Percentiles rank a stretch among this genome's conserved stretches.
Conservation (phyloP, 2,329 filamentous ascomycete species). For the Beauveria australis region DNA sequence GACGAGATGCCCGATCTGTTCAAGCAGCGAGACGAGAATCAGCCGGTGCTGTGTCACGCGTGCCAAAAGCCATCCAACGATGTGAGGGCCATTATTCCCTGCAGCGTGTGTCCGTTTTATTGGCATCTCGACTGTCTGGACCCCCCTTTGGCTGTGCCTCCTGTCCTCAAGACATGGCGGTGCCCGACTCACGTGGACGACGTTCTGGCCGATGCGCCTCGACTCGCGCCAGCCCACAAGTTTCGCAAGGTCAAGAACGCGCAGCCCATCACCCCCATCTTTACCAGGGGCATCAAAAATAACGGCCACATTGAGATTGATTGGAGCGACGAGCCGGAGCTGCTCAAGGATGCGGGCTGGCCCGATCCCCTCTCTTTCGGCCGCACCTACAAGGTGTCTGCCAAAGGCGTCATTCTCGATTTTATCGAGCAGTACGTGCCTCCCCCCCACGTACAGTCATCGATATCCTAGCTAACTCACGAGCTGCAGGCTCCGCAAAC, state of each 20-base stretch:
- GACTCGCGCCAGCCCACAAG: conserved; percentile 51
- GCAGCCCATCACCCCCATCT: conserved; percentile 41
- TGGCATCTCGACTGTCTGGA: conserved; percentile 94
- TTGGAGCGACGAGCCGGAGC: conserved; percentile 47
- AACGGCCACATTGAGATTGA: conserved; percentile 67
- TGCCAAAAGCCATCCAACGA: conserved; percentile 60
- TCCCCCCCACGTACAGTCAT: background rate
- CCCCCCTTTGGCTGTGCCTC: conserved; percentile 72
- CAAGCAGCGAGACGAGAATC: conserved; percentile 66
- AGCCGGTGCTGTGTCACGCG: conserved; percentile 65
- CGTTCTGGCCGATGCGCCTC: conserved; percentile 53
- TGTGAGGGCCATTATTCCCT: conserved; percentile 68
- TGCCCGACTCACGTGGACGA: conserved; percentile 84
- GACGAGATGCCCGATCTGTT: conserved; percentile 60
- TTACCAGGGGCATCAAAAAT: conserved; percentile 58
- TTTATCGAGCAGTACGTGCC: conserved; percentile 57
- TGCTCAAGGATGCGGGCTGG: conserved; percentile 48
- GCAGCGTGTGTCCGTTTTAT: conserved; percentile 69
- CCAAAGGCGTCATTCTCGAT: conserved; percentile 58
- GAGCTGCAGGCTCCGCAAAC: conserved; percentile 25
- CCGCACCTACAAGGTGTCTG: conserved; percentile 55
- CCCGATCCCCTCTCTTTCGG: conserved; percentile 53
- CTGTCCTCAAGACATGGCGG: conserved; percentile 70
- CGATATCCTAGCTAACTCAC: conserved; percentile 9
- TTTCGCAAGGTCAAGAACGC: conserved; percentile 53